These are phyloP conservation scores for Flaveria robusta DNA, from an alignment of 129 eudicot species.

Conservation along the genomic window DNA sequence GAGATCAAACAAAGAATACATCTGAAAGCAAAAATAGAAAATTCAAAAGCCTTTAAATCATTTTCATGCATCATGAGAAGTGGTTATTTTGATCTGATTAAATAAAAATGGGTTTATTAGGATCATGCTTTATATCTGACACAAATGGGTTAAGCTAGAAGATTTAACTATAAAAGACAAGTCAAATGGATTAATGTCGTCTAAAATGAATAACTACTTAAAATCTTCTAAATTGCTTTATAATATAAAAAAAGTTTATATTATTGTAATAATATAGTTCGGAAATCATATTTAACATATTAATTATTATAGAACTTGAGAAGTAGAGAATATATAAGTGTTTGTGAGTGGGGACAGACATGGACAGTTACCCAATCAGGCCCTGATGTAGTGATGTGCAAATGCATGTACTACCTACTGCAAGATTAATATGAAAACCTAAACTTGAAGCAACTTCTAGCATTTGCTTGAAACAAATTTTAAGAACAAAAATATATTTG, in stretches of 20 bases:
- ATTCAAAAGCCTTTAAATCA: not conserved
- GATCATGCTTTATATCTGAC: not conserved
- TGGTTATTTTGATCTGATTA: not conserved
- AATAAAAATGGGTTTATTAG: not conserved
- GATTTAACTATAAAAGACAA: not conserved
- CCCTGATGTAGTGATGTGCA: not conserved
- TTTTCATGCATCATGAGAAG: constrained; percentile 6
- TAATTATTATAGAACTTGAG: not conserved
- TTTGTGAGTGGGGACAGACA: not conserved
- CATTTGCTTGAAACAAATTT: not conserved
- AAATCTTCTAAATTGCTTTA: not conserved
- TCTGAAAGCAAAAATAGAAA: not conserved
- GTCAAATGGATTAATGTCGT: not conserved
- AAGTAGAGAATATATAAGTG: not conserved
- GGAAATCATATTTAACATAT: not conserved
- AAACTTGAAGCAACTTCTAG: not conserved
- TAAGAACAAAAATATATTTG: constrained; percentile 3
- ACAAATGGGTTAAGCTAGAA: not conserved
- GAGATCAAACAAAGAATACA: constrained; percentile 22
- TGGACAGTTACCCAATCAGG: not conserved
- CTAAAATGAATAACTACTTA: not conserved
- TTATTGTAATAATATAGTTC: not conserved
- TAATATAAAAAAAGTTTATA: not conserved
- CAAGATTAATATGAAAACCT: not conserved
- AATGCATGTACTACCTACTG: not conserved